Conservation (phyloP, 768 basidiomycete species). For the Grammothele lineata region DNA sequence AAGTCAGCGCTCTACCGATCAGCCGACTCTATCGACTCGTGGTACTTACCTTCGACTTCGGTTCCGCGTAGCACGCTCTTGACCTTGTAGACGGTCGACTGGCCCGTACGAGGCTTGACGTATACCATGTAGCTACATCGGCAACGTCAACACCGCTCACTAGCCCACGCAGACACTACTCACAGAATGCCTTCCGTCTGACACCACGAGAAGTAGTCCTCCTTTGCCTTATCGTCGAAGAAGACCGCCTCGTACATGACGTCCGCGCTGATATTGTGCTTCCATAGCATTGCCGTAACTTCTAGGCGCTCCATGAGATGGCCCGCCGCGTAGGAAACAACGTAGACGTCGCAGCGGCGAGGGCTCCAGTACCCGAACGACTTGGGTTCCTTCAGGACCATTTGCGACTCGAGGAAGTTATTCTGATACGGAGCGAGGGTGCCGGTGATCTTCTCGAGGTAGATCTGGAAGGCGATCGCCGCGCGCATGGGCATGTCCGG, state of each 20-base stretch:
- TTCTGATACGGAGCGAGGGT: slow-evolving; percentile 69
- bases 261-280: slow-evolving; percentile 79
- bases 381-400: slow-evolving; percentile 62
- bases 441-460: slow-evolving; percentile 71
- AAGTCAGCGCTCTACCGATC: too few species aligned
- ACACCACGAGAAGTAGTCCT: slow-evolving; percentile 64
- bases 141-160: too few species aligned
- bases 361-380: slow-evolving; percentile 91
- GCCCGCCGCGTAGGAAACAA: slow-evolving; percentile 74
- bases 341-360: slow-evolving; percentile 83
- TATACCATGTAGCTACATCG: slow-evolving; percentile 45
- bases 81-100: slow-evolving; percentile 69
- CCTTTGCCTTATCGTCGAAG: slow-evolving; percentile 55
- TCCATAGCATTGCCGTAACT: slow-evolving; percentile 73
- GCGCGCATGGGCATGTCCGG: slow-evolving; percentile 50
- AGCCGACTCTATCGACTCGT: too few species aligned
- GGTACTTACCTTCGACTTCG: slow-evolving; percentile 76
- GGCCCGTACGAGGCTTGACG: slow-evolving; percentile 46
- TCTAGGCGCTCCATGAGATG: slow-evolving; percentile 75
- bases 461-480: slow-evolving; percentile 73
- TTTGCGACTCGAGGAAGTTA: slow-evolving; percentile 54
- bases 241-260: slow-evolving; percentile 82
- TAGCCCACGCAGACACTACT: too few species aligned
- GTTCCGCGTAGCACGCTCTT: slow-evolving; percentile 79
- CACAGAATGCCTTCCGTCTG: slow-evolving; percentile 82